Evolutionary conservation across 805 yeast genomes (phyloP), one percentile per base, ranked within the genome.

Genomic region (Lipomyces anomalus): DNA sequence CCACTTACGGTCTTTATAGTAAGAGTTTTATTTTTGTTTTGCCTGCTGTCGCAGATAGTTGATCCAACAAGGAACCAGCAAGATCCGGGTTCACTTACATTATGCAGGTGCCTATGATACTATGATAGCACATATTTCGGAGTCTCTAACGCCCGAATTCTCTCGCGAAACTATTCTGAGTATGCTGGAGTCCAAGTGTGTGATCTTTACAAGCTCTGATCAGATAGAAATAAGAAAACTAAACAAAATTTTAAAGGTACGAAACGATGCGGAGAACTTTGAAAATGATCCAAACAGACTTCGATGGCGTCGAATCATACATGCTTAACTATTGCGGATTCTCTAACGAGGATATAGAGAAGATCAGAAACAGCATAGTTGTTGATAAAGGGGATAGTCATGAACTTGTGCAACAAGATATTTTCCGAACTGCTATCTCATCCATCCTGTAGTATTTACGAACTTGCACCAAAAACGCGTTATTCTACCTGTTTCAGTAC

Each of bases 1-100:
- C 94, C 1, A 70, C 81, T 0, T 60, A 73, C 38, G 95, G 94
- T 0, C 65, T 83, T 41, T 55, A 52, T 40, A 11, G 20, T 43
- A 34, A 42, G 46, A 21, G 35, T 48, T 4, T 22, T 44, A 22
- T 30, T n/a, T n/a, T n/a, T n/a, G n/a, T n/a, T n/a, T n/a, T n/a
- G n/a, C n/a, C n/a, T n/a, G n/a, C n/a, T n/a, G n/a, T n/a, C n/a
- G n/a, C n/a, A n/a, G n/a, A n/a, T n/a, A n/a, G n/a, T n/a, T n/a
- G n/a, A n/a, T n/a, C n/a, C n/a, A n/a, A n/a, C n/a, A n/a, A n/a
- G n/a, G n/a, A n/a, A n/a, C n/a, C n/a, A n/a, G n/a, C n/a, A n/a
- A n/a, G n/a, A n/a, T n/a, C n/a, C n/a, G n/a, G n/a, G n/a, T n/a
- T n/a, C n/a, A n/a, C n/a, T n/a, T n/a, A n/a, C n/a, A n/a, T n/a